phyloP scores from a whole-genome alignment of 2,329 filamentous ascomycete species.

The Colletotrichum karsti region DNA sequence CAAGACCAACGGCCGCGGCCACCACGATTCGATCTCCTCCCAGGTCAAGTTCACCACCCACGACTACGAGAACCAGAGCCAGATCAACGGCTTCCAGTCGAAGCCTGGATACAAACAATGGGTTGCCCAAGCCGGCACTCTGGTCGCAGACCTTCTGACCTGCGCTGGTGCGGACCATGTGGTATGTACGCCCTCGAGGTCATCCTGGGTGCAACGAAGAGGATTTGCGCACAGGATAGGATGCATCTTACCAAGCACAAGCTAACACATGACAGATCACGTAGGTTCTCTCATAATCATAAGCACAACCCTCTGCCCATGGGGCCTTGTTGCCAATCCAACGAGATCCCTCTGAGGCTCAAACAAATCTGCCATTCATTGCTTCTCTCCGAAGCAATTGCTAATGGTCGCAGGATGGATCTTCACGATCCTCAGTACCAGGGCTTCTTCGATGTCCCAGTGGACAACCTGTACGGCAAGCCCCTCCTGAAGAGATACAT shows the following conservation, averaged over 20 bases:
- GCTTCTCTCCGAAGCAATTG: constrained; percentile 21
- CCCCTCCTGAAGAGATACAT: constrained; percentile 77
- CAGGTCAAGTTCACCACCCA: constrained; percentile 62
- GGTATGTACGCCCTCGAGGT: constrained; percentile 36
- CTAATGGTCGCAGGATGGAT: constrained; percentile 70
- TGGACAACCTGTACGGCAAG: constrained; percentile 94
- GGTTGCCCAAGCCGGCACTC: constrained; percentile 95
- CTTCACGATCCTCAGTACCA: constrained; percentile 97
- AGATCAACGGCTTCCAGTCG: constrained; percentile 70
- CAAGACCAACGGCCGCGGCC: constrained; percentile 44
- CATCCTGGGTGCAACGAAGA: not conserved
- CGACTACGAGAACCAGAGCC: constrained; percentile 68
- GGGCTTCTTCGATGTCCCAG: constrained; percentile 98
- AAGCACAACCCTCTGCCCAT: not conserved
- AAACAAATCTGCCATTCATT: not conserved
- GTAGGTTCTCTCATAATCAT: constrained; percentile 30
- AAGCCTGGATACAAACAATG: constrained; percentile 97
- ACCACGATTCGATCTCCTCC: constrained; percentile 46
- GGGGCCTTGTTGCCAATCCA: not conserved
- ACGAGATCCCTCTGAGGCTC: not conserved
- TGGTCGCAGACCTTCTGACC: constrained; percentile 92
- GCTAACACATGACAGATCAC: constrained; percentile 23
- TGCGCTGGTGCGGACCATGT: constrained; percentile 96
- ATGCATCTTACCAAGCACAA: not conserved
- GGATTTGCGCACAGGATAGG: not conserved